A percentile compares a stretch with the other conserved stretches of the same genome.
Evolutionary conservation across 1,139 yeast species (phyloP).

Genomic region (Kurtzmaniella quercitrusa): DNA sequence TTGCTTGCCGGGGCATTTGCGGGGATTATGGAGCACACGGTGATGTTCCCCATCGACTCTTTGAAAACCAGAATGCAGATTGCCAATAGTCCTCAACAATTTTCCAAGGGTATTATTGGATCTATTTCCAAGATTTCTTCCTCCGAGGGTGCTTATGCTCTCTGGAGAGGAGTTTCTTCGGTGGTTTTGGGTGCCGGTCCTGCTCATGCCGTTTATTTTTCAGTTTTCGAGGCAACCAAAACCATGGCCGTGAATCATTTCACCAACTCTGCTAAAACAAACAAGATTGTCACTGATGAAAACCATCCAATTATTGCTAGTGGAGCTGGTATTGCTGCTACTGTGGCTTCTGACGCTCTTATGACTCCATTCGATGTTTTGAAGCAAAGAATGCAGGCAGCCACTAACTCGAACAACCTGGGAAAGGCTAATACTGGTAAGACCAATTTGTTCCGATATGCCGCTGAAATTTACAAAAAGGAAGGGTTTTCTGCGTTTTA

Average conservation of each 20-base stretch:
- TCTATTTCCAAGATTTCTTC: slow-evolving; percentile 75
- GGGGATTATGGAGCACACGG: slow-evolving; percentile 96
- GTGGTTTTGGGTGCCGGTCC: slow-evolving; percentile 99
- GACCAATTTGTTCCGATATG: slow-evolving; percentile 27
- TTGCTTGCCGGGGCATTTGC: slow-evolving; percentile 94
- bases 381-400: slow-evolving; percentile 64
- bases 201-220: slow-evolving; percentile 95
- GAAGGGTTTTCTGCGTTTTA: slow-evolving; percentile 88
- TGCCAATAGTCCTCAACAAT: slow-evolving; percentile 28
- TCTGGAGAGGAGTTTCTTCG: slow-evolving; percentile 94
- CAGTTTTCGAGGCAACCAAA: slow-evolving; percentile 90
- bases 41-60: slow-evolving; percentile 95
- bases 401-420: slow-evolving; percentile 7
- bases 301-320: slow-evolving; percentile 83
- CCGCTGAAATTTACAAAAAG: slow-evolving; percentile 50
- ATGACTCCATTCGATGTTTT: slow-evolving; percentile 98
- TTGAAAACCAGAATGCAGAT: slow-evolving; percentile 96
- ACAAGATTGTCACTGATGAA: slow-evolving; percentile 51
- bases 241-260: slow-evolving; percentile 46
- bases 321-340: slow-evolving; percentile 90
- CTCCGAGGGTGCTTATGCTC: slow-evolving; percentile 84
- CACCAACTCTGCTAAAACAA: slow-evolving; percentile 28
- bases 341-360: slow-evolving; percentile 87
- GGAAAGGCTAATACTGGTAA: slow-evolving; percentile 9
- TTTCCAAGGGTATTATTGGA: slow-evolving; percentile 42